phyloP scores from a whole-genome alignment of 306 rosid species.

The Dryas drummondii region DNA sequence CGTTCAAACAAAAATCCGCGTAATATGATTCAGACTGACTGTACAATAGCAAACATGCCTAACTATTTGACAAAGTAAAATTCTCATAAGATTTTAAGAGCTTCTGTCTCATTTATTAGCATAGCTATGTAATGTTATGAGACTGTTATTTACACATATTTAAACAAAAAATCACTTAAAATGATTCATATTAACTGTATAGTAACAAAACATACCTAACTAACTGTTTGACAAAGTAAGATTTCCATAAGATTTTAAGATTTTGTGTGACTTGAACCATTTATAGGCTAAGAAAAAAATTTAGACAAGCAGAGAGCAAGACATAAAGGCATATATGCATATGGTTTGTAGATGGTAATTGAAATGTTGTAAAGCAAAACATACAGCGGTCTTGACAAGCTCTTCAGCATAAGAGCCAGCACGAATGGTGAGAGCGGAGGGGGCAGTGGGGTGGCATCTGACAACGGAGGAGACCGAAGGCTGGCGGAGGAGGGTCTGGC shows the following conservation, averaged over 20 bases:
- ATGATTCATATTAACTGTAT: not conserved
- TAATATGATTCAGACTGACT: not conserved
- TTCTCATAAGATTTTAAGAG: not conserved
- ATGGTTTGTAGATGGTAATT: not conserved
- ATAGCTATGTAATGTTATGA: not conserved
- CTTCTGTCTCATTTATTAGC: not conserved
- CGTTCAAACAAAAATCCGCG: not conserved
- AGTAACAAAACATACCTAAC: not conserved
- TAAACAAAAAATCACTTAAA: not conserved
- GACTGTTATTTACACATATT: not conserved
- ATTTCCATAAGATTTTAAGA: not conserved
- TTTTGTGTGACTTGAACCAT: not conserved
- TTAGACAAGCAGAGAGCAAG: not conserved
- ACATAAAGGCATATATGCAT: not conserved
- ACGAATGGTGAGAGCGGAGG: constrained; percentile 58
- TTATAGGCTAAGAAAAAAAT: not conserved
- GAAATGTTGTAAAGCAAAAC: not conserved
- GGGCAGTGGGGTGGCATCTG: constrained; percentile 53
- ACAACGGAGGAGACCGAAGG: constrained; percentile 49
- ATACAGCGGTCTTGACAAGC: constrained; percentile 92
- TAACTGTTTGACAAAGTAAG: not conserved
- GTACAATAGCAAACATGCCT: not conserved
- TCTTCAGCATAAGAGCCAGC: constrained; percentile 88
- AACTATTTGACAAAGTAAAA: not conserved
- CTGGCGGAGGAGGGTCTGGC: constrained; percentile 76